Percentiles rank a stretch among this genome's conserved stretches.
Conservation (phyloP, 2,329 filamentous ascomycete genomes). For the Alternaria panax region DNA sequence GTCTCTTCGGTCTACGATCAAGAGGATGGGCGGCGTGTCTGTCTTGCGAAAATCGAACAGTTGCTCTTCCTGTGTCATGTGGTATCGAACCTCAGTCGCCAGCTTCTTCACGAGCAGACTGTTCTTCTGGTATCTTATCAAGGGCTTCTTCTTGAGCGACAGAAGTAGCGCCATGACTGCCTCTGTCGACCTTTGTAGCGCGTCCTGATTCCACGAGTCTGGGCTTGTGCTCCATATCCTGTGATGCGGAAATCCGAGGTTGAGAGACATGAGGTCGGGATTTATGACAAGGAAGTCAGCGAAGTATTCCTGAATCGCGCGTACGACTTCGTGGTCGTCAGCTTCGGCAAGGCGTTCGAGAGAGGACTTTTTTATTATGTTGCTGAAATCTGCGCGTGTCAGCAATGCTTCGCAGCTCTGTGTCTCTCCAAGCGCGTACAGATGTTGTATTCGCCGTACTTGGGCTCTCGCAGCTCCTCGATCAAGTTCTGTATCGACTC, state of each 20-base stretch:
- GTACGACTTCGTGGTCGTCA: conserved; percentile 96
- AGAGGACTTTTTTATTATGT: conserved; percentile 95
- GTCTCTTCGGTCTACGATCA: conserved; percentile 89
- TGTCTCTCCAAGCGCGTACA: conserved; percentile 55
- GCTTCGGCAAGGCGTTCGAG: conserved; percentile 93
- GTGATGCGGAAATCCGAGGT: conserved; percentile 74
- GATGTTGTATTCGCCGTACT: conserved; percentile 95
- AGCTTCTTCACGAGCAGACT: conserved; percentile 91
- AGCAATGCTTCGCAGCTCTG: conserved; percentile 12
- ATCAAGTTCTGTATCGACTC: conserved; percentile 93
- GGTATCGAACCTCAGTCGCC: conserved; percentile 88
- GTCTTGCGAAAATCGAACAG: conserved; percentile 95
- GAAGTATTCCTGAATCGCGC: conserved; percentile 92
- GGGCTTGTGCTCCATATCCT: conserved; percentile 82
- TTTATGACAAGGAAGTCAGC: conserved; percentile 96
- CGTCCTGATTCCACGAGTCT: conserved; percentile 90
- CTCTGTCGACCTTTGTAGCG: conserved; percentile 84
- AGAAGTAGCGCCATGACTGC: conserved; percentile 84
- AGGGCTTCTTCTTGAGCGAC: conserved; percentile 92
- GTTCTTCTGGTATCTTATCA: conserved; percentile 92
- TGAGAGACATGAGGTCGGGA: conserved; percentile 86
- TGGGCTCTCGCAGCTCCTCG: conserved; percentile 93
- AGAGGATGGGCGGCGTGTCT: conserved; percentile 90
- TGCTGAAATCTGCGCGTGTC: conserved; percentile 77
- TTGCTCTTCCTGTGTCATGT: conserved; percentile 94